Percentiles rank a stretch among this genome's conserved stretches.
phyloP scores from a whole-genome alignment of 2,329 filamentous ascomycete species.

The Penicillium sp. region DNA sequence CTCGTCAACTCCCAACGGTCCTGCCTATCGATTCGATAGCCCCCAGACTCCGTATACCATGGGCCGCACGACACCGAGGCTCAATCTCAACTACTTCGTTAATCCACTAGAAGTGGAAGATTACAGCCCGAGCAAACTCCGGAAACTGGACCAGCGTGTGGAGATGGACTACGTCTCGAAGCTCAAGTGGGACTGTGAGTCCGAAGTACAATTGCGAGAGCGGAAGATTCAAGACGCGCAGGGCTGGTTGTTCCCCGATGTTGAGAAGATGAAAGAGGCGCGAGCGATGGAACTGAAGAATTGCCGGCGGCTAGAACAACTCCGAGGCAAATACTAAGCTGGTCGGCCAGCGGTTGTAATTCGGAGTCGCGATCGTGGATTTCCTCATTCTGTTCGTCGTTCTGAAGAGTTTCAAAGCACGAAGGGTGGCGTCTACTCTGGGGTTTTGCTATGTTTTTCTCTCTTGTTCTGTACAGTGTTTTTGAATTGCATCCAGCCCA shows the following conservation, averaged over 20 bases:
- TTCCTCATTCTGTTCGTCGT: conserved; percentile 11
- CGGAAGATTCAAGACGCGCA: conserved; percentile 74
- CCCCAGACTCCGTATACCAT: conserved; percentile 72
- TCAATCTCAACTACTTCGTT: conserved; percentile 81
- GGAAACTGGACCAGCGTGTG: conserved; percentile 73
- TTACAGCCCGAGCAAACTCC: conserved; percentile 69
- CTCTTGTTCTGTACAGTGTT: conserved; percentile 17
- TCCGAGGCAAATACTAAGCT: conserved; percentile 45
- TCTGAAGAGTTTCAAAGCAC: conserved; percentile 19
- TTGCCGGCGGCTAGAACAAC: conserved; percentile 58
- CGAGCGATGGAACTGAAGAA: conserved; percentile 61
- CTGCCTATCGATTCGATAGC: conserved; percentile 74
- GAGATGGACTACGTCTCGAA: conserved; percentile 71
- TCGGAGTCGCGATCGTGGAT: conserved; percentile 5
- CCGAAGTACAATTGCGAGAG: conserved; percentile 67
- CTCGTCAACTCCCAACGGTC: conserved; percentile 59
- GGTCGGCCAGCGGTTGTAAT: conserved; percentile 4
- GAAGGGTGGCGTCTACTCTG: conserved; percentile 19
- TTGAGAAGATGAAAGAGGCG: conserved; percentile 75
- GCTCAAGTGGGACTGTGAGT: conserved; percentile 71
- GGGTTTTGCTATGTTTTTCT: conserved; percentile 5
- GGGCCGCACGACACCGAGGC: conserved; percentile 68
- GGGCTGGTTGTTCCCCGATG: conserved; percentile 84
- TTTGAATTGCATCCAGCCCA: conserved; percentile 16
- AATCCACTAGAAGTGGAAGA: conserved; percentile 75